Base-by-base conservation (phyloP, 2,329 filamentous ascomycete species). In the Xylariaceae sp. region DNA sequence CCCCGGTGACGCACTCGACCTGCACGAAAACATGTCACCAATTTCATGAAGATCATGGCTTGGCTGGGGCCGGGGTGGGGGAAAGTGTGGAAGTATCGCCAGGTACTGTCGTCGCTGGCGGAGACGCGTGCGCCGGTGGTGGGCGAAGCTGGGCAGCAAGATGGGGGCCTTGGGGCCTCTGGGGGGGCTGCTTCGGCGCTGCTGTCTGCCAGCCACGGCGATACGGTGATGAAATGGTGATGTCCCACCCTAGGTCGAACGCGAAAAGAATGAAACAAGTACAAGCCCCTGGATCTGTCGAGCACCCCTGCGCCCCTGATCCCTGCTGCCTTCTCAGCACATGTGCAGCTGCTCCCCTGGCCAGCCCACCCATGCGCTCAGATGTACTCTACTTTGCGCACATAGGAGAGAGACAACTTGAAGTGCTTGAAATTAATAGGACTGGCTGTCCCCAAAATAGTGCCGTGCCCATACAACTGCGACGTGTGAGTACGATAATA, bases 251-350 rank as follows among this genome's bases (percentile, higher is more conserved):
- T 32, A 11, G 31, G 45, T 14, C 30, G 35, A 54, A 48, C 57
- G 42, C 46, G 45, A 51, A 58, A 62, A 62, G 59, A 62, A 60
- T 65, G 64, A 65, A 66, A 66, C 63, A 61, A 62, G 61, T 60
- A 58, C 58, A 61, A 60, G 56, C 62, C 63, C 61, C 60, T 62
- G 57, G 43, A 27, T 42, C 44, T 43, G 33, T 30, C 51, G 47
- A 58, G 52, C 53, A 55, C 56, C 52, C 52, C 15, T 58, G 19
- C 46, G 15, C 47, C 32, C 43, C 6, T 27, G 22, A 51, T 39
- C 54, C 54, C 52, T 52, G 54, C 32, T 18, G 3, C 44, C 22
- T 27, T 54, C 51, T 17, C 18, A 53, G 53, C 51, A 49, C 51
- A 53, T 56, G 48, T 53, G 40, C 22, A 45, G 33, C 40, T 22